phyloP scores from a whole-genome alignment of 2,329 filamentous ascomycete species.

The Botrytis aclada region DNA sequence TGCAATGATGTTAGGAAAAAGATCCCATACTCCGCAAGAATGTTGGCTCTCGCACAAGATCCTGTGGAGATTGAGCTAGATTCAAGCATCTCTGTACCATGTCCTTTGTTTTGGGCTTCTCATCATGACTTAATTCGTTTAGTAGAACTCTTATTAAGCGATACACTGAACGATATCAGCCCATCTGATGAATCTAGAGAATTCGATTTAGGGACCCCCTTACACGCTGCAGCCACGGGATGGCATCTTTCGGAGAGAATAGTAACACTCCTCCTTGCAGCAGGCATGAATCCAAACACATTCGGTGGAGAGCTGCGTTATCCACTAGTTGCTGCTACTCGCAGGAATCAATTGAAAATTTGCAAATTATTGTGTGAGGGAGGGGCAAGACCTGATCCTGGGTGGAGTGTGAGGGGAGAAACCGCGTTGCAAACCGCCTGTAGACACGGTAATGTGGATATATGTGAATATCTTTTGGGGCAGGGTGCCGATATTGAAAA shows the following conservation, averaged over 20 bases:
- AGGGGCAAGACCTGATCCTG: too few species aligned
- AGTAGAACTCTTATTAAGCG: too few species aligned
- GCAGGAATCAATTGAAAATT: accelerated
- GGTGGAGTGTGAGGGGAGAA: background rate
- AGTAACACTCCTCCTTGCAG: background rate
- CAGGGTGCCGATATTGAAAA: background rate
- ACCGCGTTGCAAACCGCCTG: background rate
- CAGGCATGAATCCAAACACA: too few species aligned
- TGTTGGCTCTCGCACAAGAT: too few species aligned
- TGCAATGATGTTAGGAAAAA: background rate
- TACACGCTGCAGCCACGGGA: background rate
- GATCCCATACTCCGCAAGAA: too few species aligned
- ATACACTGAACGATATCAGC: accelerated
- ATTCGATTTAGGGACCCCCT: background rate
- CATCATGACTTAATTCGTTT: background rate
- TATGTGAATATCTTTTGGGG: background rate
- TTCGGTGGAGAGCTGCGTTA: too few species aligned
- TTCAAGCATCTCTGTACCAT: too few species aligned
- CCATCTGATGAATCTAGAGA: accelerated
- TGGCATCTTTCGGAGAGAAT: background rate
- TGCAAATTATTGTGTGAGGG: background rate
- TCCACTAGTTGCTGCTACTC: background rate
- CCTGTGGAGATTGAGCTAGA: too few species aligned
- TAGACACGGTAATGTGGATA: background rate
- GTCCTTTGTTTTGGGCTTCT: background rate